Evolutionary conservation across 805 yeast species (phyloP), one percentile per base, ranked within the genome.

Genomic region (Teunomyces stri): DNA sequence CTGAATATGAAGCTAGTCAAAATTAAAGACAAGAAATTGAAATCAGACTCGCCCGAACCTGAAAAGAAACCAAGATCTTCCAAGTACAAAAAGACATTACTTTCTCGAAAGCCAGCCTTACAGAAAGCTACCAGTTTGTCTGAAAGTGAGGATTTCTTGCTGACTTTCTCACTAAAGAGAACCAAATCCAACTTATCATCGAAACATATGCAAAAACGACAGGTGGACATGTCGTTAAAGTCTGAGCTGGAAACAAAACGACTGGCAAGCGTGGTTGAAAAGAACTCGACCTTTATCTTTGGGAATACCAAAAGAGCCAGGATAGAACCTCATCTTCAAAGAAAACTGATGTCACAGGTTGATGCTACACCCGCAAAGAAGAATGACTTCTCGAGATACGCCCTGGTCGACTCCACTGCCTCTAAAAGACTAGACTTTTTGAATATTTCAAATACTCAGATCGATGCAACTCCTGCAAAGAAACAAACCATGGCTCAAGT

Each of bases 131-230:
- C 66, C 3, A 49, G 51, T 11, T 41, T 47, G 12, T 33, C 48
- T 3, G 55, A 51, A 7, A 53, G 53, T 21, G 56, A 59, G 5
- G 61, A 64, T 22, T 51, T 63, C 37, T 52, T 62, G 29, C 74
- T 75, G 0, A 66, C 70, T 0, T 54, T 69, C 42, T 52, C 65
- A n/a, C 51, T 72, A 29, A 70, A 65, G 48, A 53, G 75, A 41
- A 69, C 76, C 3, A 70, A 68, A 46, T 72, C 78, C 0, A 70
- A 63, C 43, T 58, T 72, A 33, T 66, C 71, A 2, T 62, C 76
- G 1, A 70, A 66, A 37, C 64, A 67, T 46, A 52, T 72, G 43
- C 67, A 69, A 20, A 60, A 67, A 43, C 50, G 78, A 34, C 75
- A 71, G 53, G 74, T 73, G 16, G 77, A 72, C 40, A 61, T 72